Percentiles rank a stretch among this genome's conserved stretches.
Evolutionary conservation across 2,329 filamentous ascomycete species (phyloP).

Genomic region (Fusarium sp.): DNA sequence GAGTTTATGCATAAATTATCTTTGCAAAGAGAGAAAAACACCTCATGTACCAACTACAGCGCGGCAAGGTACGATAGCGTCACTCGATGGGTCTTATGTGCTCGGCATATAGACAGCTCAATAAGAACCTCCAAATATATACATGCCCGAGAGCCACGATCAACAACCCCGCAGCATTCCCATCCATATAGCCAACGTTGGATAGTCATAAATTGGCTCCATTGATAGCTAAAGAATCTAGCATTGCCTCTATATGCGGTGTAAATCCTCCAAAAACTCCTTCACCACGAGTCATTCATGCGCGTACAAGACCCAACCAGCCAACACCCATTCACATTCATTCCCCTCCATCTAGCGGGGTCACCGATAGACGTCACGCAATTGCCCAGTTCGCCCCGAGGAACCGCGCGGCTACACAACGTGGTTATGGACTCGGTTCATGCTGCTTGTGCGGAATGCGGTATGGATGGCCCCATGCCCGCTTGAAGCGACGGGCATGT

Average conservation of each 20-base stretch:
- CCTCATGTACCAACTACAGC: background rate
- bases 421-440: slow-evolving; percentile 1
- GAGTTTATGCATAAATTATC: background rate
- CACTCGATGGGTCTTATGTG: background rate
- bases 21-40: background rate
- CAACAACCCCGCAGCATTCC: no score
- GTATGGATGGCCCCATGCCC: slow-evolving; percentile 16
- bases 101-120: background rate
- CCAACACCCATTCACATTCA: background rate
- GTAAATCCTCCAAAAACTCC: slow-evolving; percentile 9
- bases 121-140: no score
- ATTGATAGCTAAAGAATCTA: background rate
- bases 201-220: no score
- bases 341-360: slow-evolving; percentile 2
- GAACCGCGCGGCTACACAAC: slow-evolving; percentile 14
- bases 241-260: slow-evolving; percentile 16
- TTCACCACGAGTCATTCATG: slow-evolving; percentile 22
- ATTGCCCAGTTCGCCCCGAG: slow-evolving; percentile 15
- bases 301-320: slow-evolving; percentile 9
- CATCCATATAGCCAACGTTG: no score
- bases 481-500: slow-evolving; percentile 26
- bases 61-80: background rate
- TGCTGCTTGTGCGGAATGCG: background rate
- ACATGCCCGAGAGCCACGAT: no score
- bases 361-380: background rate